Percentiles rank a stretch among this genome's conserved stretches.
phyloP scores from a whole-genome alignment of 2,329 filamentous ascomycete species.

The Aspergillus nomiae region DNA sequence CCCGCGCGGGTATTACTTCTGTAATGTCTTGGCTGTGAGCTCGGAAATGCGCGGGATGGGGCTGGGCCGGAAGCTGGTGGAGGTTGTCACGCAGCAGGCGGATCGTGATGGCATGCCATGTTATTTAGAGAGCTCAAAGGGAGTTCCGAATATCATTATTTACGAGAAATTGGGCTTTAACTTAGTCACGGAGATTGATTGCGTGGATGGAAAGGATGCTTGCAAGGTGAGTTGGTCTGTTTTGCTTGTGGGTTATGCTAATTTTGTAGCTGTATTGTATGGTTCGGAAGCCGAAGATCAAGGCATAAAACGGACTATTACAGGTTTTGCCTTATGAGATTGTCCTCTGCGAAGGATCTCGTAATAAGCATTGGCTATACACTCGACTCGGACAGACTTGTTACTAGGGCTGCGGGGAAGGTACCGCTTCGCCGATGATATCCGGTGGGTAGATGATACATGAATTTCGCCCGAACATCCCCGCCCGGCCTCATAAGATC shows the following conservation, averaged over 20 bases:
- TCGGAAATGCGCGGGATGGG: conserved; percentile 67
- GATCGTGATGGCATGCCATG: conserved; percentile 66
- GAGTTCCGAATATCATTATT: conserved; percentile 69
- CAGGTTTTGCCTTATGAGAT: neutral
- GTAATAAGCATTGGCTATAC: neutral
- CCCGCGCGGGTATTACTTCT: conserved; percentile 70
- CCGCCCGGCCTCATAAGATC: neutral
- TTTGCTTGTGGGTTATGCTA: conserved; percentile 4
- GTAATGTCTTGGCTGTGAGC: conserved; percentile 72
- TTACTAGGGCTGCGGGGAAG: neutral
- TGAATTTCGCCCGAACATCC: neutral
- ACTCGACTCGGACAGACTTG: too few species aligned
- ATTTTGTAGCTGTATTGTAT: conserved; percentile 25
- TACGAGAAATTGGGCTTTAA: conserved; percentile 71
- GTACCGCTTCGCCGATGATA: neutral
- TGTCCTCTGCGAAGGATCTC: neutral
- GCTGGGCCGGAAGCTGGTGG: conserved; percentile 66
- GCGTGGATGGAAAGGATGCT: conserved; percentile 61
- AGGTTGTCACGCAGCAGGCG: conserved; percentile 63
- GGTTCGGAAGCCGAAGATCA: conserved; percentile 22
- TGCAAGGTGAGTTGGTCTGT: conserved; percentile 48
- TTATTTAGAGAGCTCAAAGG: conserved; percentile 71
- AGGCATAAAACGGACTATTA: neutral
- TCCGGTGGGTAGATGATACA: neutral
- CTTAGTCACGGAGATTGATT: conserved; percentile 66